Percentiles rank a stretch among this genome's conserved stretches.
phyloP scores from a whole-genome alignment of 345 rosid genomes.

The Orychophragmus violaceus region DNA sequence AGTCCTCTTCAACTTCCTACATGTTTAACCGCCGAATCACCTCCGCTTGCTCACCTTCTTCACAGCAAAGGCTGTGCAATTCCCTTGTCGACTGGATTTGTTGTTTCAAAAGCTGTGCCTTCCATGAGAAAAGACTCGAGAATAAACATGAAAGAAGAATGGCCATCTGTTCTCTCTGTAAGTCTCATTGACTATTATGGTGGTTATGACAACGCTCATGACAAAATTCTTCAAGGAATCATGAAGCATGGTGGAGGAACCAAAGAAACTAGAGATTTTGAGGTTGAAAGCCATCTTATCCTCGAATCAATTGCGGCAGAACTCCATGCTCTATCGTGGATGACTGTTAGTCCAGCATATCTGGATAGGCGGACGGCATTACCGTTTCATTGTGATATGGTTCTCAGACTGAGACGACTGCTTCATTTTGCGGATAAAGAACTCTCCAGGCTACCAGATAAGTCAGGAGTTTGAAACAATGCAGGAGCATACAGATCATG shows the following conservation, averaged over 20 bases:
- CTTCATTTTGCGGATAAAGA: constrained; percentile 97
- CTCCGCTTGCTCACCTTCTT: constrained; percentile 97
- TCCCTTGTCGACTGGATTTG: constrained; percentile 86
- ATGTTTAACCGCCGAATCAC: constrained; percentile 96
- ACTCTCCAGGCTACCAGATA: constrained; percentile 47
- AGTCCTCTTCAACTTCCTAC: constrained; percentile 88
- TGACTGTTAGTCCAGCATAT: constrained; percentile 92
- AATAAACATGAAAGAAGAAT: constrained; percentile 69
- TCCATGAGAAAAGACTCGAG: constrained; percentile 71
- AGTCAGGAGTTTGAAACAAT: constrained; percentile 24
- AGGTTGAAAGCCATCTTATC: constrained; percentile 67
- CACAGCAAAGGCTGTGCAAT: constrained; percentile 93
- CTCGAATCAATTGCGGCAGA: constrained; percentile 84
- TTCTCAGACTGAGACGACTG: constrained; percentile 84
- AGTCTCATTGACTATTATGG: constrained; percentile 89
- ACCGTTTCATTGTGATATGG: constrained; percentile 96
- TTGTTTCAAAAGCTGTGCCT: constrained; percentile 86
- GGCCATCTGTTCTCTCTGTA: constrained; percentile 91
- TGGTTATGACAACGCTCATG: constrained; percentile 44
- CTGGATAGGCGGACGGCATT: constrained; percentile 78
- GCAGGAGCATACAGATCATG: constrained; percentile 10
- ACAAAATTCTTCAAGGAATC: constrained; percentile 45
- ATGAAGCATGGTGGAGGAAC: constrained; percentile 59
- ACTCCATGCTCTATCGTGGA: constrained; percentile 96
- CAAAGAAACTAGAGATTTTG: constrained; percentile 67